Percentiles rank a stretch among this genome's conserved stretches.
Evolutionary conservation across 306 rosid species (phyloP).

Genomic region (Ormosia emarginata): DNA sequence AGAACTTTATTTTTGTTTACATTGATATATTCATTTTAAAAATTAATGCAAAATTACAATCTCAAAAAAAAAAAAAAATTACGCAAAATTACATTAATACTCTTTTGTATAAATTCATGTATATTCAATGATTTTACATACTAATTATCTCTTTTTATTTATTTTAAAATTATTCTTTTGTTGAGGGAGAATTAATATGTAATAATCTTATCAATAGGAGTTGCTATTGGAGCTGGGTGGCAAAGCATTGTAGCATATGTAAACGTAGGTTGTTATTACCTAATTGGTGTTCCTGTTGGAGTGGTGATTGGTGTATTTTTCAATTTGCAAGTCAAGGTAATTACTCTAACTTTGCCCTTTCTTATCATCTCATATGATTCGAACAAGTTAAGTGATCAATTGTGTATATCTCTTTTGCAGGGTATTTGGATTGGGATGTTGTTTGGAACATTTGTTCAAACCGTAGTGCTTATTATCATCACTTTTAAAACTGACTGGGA

Average conservation of each 20-base stretch:
- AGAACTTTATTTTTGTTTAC: no score
- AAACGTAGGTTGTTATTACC: constrained; percentile 42
- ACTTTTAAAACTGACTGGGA: constrained; percentile 51
- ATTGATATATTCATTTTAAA: no score
- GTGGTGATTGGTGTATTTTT: constrained; percentile 22
- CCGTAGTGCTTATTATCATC: constrained; percentile 29
- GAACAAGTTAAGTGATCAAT: background rate
- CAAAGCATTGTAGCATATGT: constrained; percentile 48
- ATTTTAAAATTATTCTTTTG: background rate
- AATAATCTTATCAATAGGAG: constrained; percentile 23
- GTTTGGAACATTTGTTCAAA: constrained; percentile 46
- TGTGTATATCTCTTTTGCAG: constrained; percentile 4
- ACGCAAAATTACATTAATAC: background rate
- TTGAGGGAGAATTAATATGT: background rate
- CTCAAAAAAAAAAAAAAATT: no score
- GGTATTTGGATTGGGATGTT: constrained; percentile 57
- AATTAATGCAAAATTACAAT: no score
- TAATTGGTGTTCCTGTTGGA: constrained; percentile 47
- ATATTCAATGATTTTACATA: background rate
- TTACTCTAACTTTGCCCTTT: background rate
- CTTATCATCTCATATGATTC: background rate
- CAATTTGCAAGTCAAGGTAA: constrained; percentile 30
- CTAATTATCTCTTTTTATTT: background rate
- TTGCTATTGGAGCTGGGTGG: constrained; percentile 55
- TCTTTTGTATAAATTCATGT: background rate